Evolutionary conservation across 2,329 filamentous ascomycete genomes (phyloP), one percentile per base, ranked within the genome.

Genomic region (Celoporthe dispersa): DNA sequence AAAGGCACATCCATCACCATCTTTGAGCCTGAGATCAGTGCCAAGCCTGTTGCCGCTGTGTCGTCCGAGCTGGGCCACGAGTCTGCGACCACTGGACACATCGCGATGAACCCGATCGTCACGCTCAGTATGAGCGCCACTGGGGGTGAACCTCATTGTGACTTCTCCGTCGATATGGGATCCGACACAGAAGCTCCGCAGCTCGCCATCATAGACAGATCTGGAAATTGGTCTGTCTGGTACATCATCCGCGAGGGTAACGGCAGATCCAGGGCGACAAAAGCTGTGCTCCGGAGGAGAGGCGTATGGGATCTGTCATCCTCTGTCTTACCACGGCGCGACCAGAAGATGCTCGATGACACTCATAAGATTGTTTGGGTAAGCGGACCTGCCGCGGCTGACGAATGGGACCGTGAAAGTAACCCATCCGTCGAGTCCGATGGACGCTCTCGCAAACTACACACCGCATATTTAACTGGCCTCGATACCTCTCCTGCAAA

Each of bases 141-240:
- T 0, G 88, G 87, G 1, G 86, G 85, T 1, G 80, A 79, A 39
- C 76, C 83, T 0, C 90, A 92, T 74, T 84, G 84, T 0, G 90
- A 94, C 78, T 82, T 92, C 3, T 79, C 86, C 0, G 92, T 94
- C 77, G 91, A 90, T 72, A 87, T 90, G 0, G 78, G 79, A 4
- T 76, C 75, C 6, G 80, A 70, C 73, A 87, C 80, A 77, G 87
- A 83, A 70, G 80, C 82, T 22, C 85, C 88, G 1, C 90, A 92
- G 74, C 80, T 94, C 66, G 90, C 85, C 22, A 82, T 94, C 35
- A 82, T 94, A 25, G 90, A 94, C 74, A 83, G 88, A 66, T 80
- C 80, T 44, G 91, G 91, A 1, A 83, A 81, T 69, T 94, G 92
- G 92, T 89, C 83, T 59, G 78, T 93, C 4, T 93, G 90, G 89